These are phyloP conservation scores for Sarocladiaceae sp. DNA, from an alignment of 2,329 filamentous ascomycete genomes.

Conservation along the genomic window DNA sequence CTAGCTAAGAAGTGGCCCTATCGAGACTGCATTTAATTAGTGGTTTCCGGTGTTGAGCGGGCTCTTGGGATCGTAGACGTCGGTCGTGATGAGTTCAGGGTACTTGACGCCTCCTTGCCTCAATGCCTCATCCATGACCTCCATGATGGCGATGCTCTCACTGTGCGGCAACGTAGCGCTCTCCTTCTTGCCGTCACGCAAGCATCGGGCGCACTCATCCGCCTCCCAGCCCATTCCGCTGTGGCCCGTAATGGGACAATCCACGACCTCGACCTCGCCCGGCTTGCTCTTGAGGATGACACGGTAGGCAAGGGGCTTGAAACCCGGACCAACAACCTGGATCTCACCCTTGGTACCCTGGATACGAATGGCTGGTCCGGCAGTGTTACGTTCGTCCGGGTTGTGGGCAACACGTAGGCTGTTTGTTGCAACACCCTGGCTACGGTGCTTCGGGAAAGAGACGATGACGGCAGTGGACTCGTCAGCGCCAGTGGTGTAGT, in stretches of 20 bases:
- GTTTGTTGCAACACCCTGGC: slow-evolving; percentile 67
- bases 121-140: slow-evolving; percentile 54
- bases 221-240: slow-evolving; percentile 83
- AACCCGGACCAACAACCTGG: slow-evolving; percentile 68
- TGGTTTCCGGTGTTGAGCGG: slow-evolving; percentile 52
- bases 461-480: slow-evolving; percentile 73
- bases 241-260: slow-evolving; percentile 58
- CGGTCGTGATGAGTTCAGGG: slow-evolving; percentile 49
- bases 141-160: slow-evolving; percentile 83
- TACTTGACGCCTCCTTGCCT: slow-evolving; percentile 47
- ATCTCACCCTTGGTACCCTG: slow-evolving; percentile 79
- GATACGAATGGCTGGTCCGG: slow-evolving; percentile 66
- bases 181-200: slow-evolving; percentile 72
- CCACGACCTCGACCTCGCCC: slow-evolving; percentile 42
- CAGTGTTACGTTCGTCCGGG: slow-evolving; percentile 52
- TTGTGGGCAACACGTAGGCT: slow-evolving; percentile 56
- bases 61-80: slow-evolving; percentile 53
- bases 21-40: slow-evolving; percentile 13
- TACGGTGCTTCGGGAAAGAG: slow-evolving; percentile 62
- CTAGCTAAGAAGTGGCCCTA: no score
- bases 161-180: slow-evolving; percentile 62
- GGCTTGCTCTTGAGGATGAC: slow-evolving; percentile 50
- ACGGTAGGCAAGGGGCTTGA: slow-evolving; percentile 58
- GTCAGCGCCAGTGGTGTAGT: slow-evolving; percentile 69
- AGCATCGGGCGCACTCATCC: slow-evolving; percentile 67